Conservation (phyloP, 164 flowering plant genomes). For the Paratinospora sagittata region DNA sequence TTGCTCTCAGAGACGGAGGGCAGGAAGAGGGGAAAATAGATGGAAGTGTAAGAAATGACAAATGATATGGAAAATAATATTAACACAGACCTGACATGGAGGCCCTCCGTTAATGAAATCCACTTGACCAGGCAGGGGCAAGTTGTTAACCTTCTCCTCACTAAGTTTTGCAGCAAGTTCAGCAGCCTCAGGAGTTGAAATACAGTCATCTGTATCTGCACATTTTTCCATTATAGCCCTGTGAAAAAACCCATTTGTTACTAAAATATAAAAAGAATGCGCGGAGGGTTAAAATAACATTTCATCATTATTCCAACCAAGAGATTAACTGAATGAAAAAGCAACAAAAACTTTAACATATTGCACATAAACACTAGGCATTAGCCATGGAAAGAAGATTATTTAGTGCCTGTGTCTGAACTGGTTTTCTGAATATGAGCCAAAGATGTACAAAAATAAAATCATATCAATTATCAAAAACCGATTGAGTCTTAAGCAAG, state of each 20-base stretch:
- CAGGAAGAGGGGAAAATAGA: not conserved
- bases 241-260: constrained; percentile 17
- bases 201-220: constrained; percentile 79
- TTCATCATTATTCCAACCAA: not conserved
- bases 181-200: constrained; percentile 68
- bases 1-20: not conserved
- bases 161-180: constrained; percentile 50
- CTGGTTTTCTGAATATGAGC: not conserved
- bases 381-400: not conserved
- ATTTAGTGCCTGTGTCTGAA: no score
- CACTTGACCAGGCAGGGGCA: constrained; percentile 91
- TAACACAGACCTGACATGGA: constrained; percentile 67
- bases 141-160: constrained; percentile 43
- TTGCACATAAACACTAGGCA: no score
- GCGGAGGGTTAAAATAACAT: not conserved
- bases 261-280: not conserved
- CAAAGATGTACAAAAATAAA: constrained; percentile 1
- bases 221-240: constrained; percentile 73
- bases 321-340: not conserved
- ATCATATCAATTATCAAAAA: not conserved
- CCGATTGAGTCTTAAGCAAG: not conserved
- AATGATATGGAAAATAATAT: not conserved
- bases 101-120: constrained; percentile 98
- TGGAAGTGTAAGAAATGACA: not conserved
- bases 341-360: not conserved